Evolutionary conservation across 768 basidiomycete genomes (phyloP), one percentile per base, ranked within the genome.

Genomic region (Galerina marginata): DNA sequence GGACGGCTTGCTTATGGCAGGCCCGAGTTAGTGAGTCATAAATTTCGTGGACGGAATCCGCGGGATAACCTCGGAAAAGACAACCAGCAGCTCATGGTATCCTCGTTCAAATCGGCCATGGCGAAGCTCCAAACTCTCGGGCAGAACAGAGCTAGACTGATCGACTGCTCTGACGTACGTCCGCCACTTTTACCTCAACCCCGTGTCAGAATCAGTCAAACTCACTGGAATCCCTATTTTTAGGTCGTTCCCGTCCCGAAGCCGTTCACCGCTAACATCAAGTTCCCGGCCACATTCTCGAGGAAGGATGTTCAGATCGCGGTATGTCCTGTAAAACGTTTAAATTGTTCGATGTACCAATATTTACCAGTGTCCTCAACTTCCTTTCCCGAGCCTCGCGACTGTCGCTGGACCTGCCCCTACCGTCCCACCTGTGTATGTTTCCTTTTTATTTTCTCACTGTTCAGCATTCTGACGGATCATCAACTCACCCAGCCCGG

Each of bases 91-190:
- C 45, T 36, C 16, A 70, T 74, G 66, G 51, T 59, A 51, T 23
- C 15, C 37, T 54, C 60, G 6, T 76, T 75, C 68, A 63, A 63
- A 43, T 51, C 54, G 23, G 76, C 71, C 7, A 75, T 76, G 73
- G 69, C 69, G 14, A 75, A 76, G 65, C 65, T 76, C 15, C 67
- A 71, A 29, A 62, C 72, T 36, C 56, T 75, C 37, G 74, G 73
- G 26, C 71, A 74, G 49, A 63, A 73, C 54, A 56, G 42, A 3
- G n/a, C 40, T 14, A 62, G 65, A 6, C 63, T 78, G 46, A 63
- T 74, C 53, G 76, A 77, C 64, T 79, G 77, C 66, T 75, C 75
- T 4, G 74, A 76, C 43, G 73, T 33, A 33, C 29, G 29, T 33
- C 29, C 1, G 7, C 29, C 29, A 33, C 7, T 33, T 7, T 33